Evolutionary conservation across 176 grass and related monocot genomes (phyloP), one percentile per base, ranked within the genome.

Genomic region (Dendrocalamus sinicus): DNA sequence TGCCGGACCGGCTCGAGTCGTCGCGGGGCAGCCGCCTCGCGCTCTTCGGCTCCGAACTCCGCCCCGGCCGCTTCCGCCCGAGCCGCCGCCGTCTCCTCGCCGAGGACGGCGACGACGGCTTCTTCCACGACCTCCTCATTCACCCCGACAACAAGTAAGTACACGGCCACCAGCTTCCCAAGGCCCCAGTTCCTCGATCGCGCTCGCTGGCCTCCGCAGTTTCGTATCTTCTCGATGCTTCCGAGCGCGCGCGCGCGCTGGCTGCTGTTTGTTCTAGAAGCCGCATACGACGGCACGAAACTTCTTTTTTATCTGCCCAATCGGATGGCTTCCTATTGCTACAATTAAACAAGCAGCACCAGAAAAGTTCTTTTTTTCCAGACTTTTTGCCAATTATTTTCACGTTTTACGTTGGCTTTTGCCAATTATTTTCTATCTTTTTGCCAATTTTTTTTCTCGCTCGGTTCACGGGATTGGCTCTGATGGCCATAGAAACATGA

Each of bases 101-200:
- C 70, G 86, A 54, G 0, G 79, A 77, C 62, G 71, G 41, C 50
- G 85, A 83, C 37, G 55, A 24, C 7, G 72, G 75, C 1, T 69
- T 79, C 67, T 68, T 90, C 39, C 76, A 88, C 61, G 64, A 82
- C 83, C 85, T 86, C 86, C 77, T 99, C 81, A 92, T 99, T 86
- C 79, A 51, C 83, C 94, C 94, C 53, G 97, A 96, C 67, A 92
- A 96, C 79, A 75, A 41, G 97, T 94, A 81, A 50, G 81, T 10
- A 0, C 4, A 0, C 1, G 16, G 3, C 1, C 20, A 0, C 44
- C 28, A 44, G 43, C 43, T 44, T 44, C 43, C 32, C 32, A 35
- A 35, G 32, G 32, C 32, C 32, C 32, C 32, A 35, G 32, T 35
- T 22, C 6, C 44, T 69, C n/a, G 23, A 12, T 24, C 23, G 54